Conservation (phyloP, 768 basidiomycete species). For the Coprinopsis cinerea region DNA sequence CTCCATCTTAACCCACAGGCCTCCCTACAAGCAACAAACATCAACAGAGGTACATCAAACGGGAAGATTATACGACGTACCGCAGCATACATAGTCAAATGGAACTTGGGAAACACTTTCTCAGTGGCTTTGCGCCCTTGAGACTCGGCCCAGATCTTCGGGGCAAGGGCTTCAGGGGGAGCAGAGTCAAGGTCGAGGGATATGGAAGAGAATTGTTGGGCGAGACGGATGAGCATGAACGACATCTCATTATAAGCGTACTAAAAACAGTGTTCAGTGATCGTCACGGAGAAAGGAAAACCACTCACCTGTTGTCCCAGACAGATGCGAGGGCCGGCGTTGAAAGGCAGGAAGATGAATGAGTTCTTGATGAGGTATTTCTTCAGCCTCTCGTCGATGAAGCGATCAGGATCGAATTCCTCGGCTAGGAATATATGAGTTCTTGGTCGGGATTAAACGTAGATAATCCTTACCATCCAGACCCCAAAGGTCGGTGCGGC, state of each 20-base stretch:
- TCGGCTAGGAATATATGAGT: slow-evolving; percentile 33
- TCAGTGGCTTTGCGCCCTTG: slow-evolving; percentile 25
- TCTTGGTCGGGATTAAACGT: too few species aligned
- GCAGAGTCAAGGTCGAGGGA: slow-evolving; percentile 40
- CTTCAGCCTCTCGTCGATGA: slow-evolving; percentile 57
- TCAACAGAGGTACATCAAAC: background rate
- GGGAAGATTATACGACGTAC: background rate
- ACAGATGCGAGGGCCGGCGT: slow-evolving; percentile 54
- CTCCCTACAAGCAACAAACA: background rate
- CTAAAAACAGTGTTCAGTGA: slow-evolving; percentile 24
- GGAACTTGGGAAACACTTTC: slow-evolving; percentile 15
- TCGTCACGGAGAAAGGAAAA: background rate
- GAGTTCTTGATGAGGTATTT: slow-evolving; percentile 58
- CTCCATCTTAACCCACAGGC: background rate
- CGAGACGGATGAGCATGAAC: slow-evolving; percentile 54
- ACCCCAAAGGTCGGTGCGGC: slow-evolving; percentile 63
- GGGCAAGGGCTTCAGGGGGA: slow-evolving; percentile 35
- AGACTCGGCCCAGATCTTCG: slow-evolving; percentile 32
- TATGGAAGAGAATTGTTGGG: slow-evolving; percentile 49
- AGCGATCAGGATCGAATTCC: slow-evolving; percentile 68
- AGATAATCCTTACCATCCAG: slow-evolving; percentile 55
- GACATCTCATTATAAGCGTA: slow-evolving; percentile 59
- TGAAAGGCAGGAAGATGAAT: slow-evolving; percentile 68
- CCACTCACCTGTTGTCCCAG: slow-evolving; percentile 56
- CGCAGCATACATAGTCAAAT: slow-evolving; percentile 20